Percentiles rank a stretch among this genome's conserved stretches.
phyloP scores from a whole-genome alignment of 1,284 basidiomycete species.

The Pterulicium gracile region DNA sequence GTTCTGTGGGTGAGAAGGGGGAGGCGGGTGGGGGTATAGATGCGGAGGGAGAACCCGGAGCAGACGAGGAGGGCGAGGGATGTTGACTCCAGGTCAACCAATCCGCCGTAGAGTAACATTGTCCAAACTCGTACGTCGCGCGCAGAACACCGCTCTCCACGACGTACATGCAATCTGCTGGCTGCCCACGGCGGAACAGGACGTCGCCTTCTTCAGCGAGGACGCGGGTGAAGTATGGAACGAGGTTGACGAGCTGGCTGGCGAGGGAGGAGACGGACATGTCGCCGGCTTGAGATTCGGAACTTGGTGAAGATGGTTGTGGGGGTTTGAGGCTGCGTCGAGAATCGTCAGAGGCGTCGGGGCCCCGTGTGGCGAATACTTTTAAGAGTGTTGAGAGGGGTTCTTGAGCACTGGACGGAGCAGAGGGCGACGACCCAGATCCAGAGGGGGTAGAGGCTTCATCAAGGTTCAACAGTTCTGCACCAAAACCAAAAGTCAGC shows the following conservation, averaged over 20 bases:
- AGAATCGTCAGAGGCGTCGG: no score
- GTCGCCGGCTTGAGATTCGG: no score
- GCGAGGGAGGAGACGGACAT: not conserved
- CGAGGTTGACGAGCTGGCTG: conserved; percentile 27
- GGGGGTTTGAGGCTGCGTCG: no score
- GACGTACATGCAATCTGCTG: conserved; percentile 76
- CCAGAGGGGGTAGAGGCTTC: no score
- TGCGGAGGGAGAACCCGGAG: not conserved
- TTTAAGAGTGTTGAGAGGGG: not conserved
- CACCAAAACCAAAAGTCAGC: no score
- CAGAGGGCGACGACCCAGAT: not conserved
- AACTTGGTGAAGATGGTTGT: no score
- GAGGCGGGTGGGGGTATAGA: not conserved
- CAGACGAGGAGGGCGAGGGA: not conserved
- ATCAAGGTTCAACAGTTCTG: no score
- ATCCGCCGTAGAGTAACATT: conserved; percentile 26
- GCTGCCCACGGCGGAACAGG: conserved; percentile 71
- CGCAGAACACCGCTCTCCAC: conserved; percentile 78
- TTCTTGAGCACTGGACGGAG: not conserved
- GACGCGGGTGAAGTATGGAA: conserved; percentile 63
- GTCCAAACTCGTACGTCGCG: conserved; percentile 70
- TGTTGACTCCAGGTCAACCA: not conserved
- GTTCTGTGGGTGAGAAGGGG: conserved; percentile 28
- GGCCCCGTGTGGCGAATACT: not conserved
- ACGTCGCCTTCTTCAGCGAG: conserved; percentile 46